These are phyloP conservation scores for Rhizophagus clarus DNA, from an alignment of 192 early-diverging fungal genomes.

Conservation along the genomic window DNA sequence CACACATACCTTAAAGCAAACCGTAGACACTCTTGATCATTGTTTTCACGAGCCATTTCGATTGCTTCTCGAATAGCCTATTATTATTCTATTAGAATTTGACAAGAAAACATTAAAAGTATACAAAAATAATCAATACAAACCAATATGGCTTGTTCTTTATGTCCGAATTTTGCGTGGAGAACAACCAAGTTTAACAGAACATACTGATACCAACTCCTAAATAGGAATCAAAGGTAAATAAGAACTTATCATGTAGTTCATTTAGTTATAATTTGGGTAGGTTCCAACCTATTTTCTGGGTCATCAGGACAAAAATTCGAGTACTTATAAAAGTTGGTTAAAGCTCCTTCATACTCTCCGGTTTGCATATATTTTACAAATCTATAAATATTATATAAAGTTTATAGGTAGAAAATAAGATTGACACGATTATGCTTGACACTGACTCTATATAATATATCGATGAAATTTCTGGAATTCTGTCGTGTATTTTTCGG, in stretches of 20 bases:
- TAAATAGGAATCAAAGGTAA: neutral
- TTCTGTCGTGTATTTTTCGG: slow-evolving; percentile 17
- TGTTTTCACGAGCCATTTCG: slow-evolving; percentile 44
- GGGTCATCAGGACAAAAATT: slow-evolving; percentile 28
- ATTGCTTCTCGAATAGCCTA: slow-evolving; percentile 47
- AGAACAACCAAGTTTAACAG: slow-evolving; percentile 47
- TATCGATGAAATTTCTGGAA: slow-evolving; percentile 28
- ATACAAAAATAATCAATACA: neutral
- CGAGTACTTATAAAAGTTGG: slow-evolving; percentile 32
- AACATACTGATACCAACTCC: slow-evolving; percentile 45
- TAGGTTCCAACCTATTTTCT: slow-evolving; percentile 12
- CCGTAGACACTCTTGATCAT: slow-evolving; percentile 47
- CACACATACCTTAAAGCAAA: slow-evolving; percentile 46
- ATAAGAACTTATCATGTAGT: too few relatives aligned
- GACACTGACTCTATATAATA: slow-evolving; percentile 32
- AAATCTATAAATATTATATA: slow-evolving; percentile 13
- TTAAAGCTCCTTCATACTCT: slow-evolving; percentile 28
- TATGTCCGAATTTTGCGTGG: slow-evolving; percentile 47
- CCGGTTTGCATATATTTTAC: slow-evolving; percentile 31
- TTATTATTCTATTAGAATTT: neutral
- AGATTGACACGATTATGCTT: neutral
- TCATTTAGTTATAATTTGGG: too few relatives aligned
- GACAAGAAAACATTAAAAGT: neutral
- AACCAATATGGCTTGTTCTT: slow-evolving; percentile 45
- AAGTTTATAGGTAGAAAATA: neutral